Base-by-base conservation (phyloP, 75 land plant genomes). In the Pinus tabuliformis region DNA sequence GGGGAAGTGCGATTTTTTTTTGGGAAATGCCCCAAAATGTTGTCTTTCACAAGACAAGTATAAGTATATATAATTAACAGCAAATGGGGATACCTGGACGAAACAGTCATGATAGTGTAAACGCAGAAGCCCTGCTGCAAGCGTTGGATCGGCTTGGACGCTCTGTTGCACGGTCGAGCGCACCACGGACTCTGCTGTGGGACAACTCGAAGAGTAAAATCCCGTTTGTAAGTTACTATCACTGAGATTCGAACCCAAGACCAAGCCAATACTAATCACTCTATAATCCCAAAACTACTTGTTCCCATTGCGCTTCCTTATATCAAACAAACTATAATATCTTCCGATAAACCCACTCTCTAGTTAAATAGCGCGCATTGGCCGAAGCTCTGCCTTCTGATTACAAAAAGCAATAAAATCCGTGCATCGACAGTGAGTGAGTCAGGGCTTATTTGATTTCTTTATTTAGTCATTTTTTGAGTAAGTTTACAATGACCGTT, bases 101-200 rank as follows among this genome's bases (percentile, higher is more conserved):
- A 91, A 91, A 81, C 96, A 93, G 75, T 93, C 96, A 74, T 93
- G 96, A 81, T 91, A 93, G 79, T 93, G 96, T 54, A 93, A 81
- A 81, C 96, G 88, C 16, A 93, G 81, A 14, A 93, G 70, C 2
- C 78, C 91, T 62, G 96, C 79, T n/a, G 91, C 85, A 5, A 89
- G 59, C 2, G 89, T 83, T 7, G 75, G 74, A 74, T 92, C 88
- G 18, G 36, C 64, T 9, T 74, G 86, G 72, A 78, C 70, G 70
- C 80, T 65, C 1, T 76, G n/a, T 58, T 83, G 75, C 21, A 92
- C 90, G 0, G 86, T 84, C 15, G 80, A 71, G 42, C 77, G 82
- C n/a, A 92, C 90, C 1, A 90, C 73, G 73, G 76, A 49, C 72
- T 92, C 92, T 5, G 83, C 94, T 3, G 62, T 58, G 5, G 90